A percentile compares a stretch with the other conserved stretches of the same genome.
Evolutionary conservation across 176 grass and related monocot genomes (phyloP).

Genomic region (Oryza meyeriana): DNA sequence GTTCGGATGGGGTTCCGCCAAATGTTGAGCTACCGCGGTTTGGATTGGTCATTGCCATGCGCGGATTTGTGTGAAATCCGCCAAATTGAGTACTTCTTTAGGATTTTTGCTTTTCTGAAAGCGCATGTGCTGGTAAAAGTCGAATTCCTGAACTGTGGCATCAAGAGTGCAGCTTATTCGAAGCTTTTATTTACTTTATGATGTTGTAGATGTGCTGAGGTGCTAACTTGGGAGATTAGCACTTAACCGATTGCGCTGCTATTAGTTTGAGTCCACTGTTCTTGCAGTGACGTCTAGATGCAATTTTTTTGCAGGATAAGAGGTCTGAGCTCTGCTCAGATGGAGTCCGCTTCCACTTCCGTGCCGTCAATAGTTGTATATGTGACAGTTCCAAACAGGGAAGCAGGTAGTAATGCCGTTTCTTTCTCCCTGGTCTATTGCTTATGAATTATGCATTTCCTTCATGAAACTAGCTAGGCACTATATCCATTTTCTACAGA

Average conservation of each 20-base stretch:
- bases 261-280: not conserved
- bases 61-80: not conserved
- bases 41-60: not conserved
- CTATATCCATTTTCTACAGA: not conserved
- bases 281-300: not conserved
- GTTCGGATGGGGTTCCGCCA: not conserved
- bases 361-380: constrained; percentile 91
- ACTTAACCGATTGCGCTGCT: constrained; percentile 21
- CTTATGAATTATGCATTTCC: not conserved
- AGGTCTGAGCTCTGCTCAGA: constrained; percentile 56
- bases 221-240: not conserved
- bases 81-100: not conserved
- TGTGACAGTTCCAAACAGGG: constrained; percentile 81
- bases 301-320: constrained; percentile 30
- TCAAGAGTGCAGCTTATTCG: not conserved
- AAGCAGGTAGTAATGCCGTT: constrained; percentile 36
- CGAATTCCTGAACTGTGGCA: not conserved
- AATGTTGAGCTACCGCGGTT: not conserved
- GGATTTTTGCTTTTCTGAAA: too few species aligned
- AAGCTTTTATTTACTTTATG: not conserved
- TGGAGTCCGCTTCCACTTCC: constrained; percentile 59
- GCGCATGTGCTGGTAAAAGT: not conserved
- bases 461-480: not conserved
- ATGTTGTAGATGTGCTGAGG: not conserved
- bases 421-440: not conserved